Conservation (phyloP, 1,139 yeast genomes). For the Blastobotrys apis region DNA sequence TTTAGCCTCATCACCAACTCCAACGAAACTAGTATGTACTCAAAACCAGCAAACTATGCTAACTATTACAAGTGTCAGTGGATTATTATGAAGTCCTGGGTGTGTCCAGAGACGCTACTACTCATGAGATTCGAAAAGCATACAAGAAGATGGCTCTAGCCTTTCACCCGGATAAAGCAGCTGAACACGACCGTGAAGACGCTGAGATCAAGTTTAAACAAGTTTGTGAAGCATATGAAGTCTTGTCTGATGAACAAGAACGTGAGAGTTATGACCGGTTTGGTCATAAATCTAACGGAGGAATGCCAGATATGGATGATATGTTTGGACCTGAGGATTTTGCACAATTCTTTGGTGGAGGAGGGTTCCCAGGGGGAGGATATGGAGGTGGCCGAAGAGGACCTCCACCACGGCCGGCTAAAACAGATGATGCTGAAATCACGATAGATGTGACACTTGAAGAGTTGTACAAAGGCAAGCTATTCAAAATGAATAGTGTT, state of each 20-base stretch:
- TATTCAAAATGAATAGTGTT: constrained; percentile 67
- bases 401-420: constrained; percentile 20
- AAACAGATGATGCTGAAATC: constrained; percentile 65
- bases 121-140: constrained; percentile 68
- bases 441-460: constrained; percentile 63
- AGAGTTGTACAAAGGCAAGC: constrained; percentile 79
- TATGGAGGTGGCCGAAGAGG: constrained; percentile 17
- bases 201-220: constrained; percentile 75
- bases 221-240: constrained; percentile 72
- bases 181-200: constrained; percentile 54
- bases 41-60: too few relatives aligned
- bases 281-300: constrained; percentile 26
- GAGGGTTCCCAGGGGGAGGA: constrained; percentile 22
- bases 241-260: constrained; percentile 55
- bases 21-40: too few relatives aligned
- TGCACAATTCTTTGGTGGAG: constrained; percentile 54
- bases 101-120: constrained; percentile 56
- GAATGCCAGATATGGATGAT: constrained; percentile 24
- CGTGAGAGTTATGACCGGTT: constrained; percentile 53
- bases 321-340: constrained; percentile 63
- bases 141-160: constrained; percentile 68
- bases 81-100: constrained; percentile 67
- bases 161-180: constrained; percentile 78
- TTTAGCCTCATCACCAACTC: too few relatives aligned
- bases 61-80: constrained; percentile 13